Evolutionary conservation across 2,329 filamentous ascomycete genomes (phyloP), one percentile per base, ranked within the genome.

Genomic region (Cladosporium velox): DNA sequence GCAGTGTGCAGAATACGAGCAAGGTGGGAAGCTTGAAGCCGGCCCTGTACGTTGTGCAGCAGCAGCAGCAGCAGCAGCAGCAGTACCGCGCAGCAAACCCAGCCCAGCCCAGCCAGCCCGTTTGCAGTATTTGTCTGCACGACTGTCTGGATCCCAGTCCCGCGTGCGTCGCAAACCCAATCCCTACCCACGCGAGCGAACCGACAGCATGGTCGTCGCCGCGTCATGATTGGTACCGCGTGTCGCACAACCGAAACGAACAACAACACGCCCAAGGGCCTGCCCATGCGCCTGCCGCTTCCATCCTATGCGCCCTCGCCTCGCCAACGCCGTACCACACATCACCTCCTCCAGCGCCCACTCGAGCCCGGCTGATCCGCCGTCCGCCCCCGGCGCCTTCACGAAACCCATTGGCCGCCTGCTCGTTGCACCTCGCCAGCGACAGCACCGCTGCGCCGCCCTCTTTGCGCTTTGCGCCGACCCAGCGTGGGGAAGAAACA

Each of bases 251-350:
- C 55, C 60, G 61, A 55, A 35, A 59, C 63, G 64, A 59, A 59
- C 64, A 64, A 59, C 64, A 64, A 68, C 67, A 51, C 66, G 38
- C 67, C 66, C 62, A 67, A 70, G 72, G 72, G 69, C 65, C 69
- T 44, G 66, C 71, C 69, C 66, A 75, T 75, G 73, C 70, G 51
- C 65, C 60, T 21, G 49, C 60, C 60, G 30, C 44, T 67, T 2
- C n/a, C 10, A 58, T 69, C 69, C 67, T 66, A 68, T 70, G 68
- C 71, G 67, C 69, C 55, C 58, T 59, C 67, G 72, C 72, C 72
- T 72, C 67, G 55, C 54, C 73, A 72, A 76, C 73, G 76, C 71
- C 77, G 76, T 71, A 79, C 78, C 62, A 68, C 77, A 73, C 72
- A 72, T 73, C 51, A 18, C 14, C 10, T 3, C 24, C 21, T 44